Evolutionary conservation across 805 yeast genomes (phyloP).

Genomic region (Pichia californica): DNA sequence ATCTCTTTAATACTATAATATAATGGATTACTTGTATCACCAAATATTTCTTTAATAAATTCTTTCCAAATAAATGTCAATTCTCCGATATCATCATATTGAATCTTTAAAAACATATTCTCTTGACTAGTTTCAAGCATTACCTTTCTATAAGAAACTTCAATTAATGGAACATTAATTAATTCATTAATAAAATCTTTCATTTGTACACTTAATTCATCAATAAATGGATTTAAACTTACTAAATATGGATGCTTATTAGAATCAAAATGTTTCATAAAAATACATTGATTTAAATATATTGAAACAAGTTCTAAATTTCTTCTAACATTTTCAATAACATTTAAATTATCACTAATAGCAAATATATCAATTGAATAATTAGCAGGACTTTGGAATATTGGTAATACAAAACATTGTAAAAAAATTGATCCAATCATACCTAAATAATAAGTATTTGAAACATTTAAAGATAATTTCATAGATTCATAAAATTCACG

Average conservation of each 20-base stretch:
- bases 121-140: conserved; percentile 60
- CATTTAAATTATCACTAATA: conserved; percentile 22
- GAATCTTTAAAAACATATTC: conserved; percentile 30
- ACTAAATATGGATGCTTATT: conserved; percentile 59
- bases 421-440: conserved; percentile 63
- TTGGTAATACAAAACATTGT: conserved; percentile 42
- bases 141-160: conserved; percentile 47
- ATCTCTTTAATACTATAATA: conserved; percentile 7
- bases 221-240: conserved; percentile 71
- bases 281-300: conserved; percentile 57
- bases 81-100: conserved; percentile 38
- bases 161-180: conserved; percentile 51
- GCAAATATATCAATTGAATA: conserved; percentile 40
- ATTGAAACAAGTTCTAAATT: conserved; percentile 54
- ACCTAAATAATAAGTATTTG: conserved; percentile 54
- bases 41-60: conserved; percentile 30
- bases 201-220: conserved; percentile 41
- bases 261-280: conserved; percentile 58
- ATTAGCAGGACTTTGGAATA: conserved; percentile 48
- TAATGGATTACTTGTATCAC: conserved; percentile 5
- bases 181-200: conserved; percentile 39
- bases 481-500: conserved; percentile 31
- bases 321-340: conserved; percentile 27
- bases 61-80: conserved; percentile 37
- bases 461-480: conserved; percentile 40